phyloP scores from a whole-genome alignment of 1,284 basidiomycete species.

The Irpex sp. region DNA sequence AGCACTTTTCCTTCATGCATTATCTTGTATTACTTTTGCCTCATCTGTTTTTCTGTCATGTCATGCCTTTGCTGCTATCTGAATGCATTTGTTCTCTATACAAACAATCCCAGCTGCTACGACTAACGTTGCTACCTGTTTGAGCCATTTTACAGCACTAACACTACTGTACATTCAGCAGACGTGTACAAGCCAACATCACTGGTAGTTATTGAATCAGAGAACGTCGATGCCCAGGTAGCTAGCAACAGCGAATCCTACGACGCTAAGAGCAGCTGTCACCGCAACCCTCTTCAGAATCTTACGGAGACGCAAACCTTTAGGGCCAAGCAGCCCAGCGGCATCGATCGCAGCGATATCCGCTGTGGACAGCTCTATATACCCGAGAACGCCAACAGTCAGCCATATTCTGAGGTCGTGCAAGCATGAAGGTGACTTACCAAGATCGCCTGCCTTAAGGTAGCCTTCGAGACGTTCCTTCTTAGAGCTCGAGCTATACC shows the following conservation, averaged over 20 bases:
- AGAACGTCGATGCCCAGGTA: slow-evolving; percentile 22
- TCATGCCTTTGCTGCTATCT: not conserved
- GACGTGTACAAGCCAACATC: not conserved
- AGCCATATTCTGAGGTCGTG: not conserved
- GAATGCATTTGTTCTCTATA: not conserved
- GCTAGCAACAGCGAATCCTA: slow-evolving; percentile 21
- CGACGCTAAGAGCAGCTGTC: slow-evolving; percentile 22
- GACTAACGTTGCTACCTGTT: too few species aligned
- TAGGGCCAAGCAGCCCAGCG: slow-evolving; percentile 33
- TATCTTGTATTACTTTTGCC: too few species aligned
- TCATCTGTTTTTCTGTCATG: not conserved
- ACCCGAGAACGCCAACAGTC: not conserved
- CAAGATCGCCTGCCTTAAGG: slow-evolving; percentile 44
- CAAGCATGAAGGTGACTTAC: slow-evolving; percentile 28
- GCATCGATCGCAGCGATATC: slow-evolving; percentile 41
- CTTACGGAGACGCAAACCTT: slow-evolving; percentile 19
- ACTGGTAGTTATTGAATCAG: slow-evolving; percentile 5
- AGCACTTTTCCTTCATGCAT: too few species aligned
- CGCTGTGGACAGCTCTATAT: slow-evolving; percentile 29
- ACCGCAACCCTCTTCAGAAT: slow-evolving; percentile 21
- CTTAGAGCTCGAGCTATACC: slow-evolving; percentile 46
- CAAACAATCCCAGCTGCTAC: too few species aligned
- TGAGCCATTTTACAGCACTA: too few species aligned
- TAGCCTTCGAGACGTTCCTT: slow-evolving; percentile 53
- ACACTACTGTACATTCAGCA: too few species aligned